A percentile compares a stretch with the other conserved stretches of the same genome.
These are phyloP conservation scores for Acanthochlamys bracteata DNA, from an alignment of 106 monocot genomes.

Conservation along the genomic window DNA sequence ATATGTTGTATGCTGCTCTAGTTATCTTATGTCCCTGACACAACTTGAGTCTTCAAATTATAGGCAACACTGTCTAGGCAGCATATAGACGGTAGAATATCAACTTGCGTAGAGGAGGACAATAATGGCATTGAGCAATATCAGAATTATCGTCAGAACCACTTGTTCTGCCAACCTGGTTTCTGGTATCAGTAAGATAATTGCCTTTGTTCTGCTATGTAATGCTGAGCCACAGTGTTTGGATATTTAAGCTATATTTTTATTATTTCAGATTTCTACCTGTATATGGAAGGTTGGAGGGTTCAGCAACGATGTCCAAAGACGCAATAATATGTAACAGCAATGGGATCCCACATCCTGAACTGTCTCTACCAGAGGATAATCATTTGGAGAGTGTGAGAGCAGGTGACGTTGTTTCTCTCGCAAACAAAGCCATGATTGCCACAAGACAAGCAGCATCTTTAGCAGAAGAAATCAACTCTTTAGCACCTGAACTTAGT, in stretches of 20 bases:
- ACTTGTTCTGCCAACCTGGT: constrained; percentile 26
- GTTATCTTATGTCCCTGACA: neutral
- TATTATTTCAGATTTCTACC: constrained; percentile 6
- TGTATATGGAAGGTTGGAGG: constrained; percentile 4
- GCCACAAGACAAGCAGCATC: constrained; percentile 43
- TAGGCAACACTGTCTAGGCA: constrained; percentile 7
- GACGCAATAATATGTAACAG: constrained; percentile 1
- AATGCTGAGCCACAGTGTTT: neutral
- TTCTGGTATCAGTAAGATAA: constrained; percentile 38
- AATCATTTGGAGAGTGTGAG: constrained; percentile 1
- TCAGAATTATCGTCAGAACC: constrained; percentile 22
- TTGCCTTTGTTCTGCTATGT: neutral
- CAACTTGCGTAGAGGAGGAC: constrained; percentile 20
- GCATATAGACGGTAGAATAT: neutral
- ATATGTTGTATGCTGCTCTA: too few species aligned
- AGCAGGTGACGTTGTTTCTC: constrained; percentile 33
- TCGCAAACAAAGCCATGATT: constrained; percentile 57
- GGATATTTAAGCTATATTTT: neutral
- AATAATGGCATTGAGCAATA: constrained; percentile 25
- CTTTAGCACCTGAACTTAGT: constrained; percentile 12
- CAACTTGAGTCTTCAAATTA: neutral
- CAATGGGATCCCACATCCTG: neutral
- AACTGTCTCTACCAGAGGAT: constrained; percentile 3
- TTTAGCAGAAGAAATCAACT: constrained; percentile 33
- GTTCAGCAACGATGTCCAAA: neutral